Conservation (phyloP, 768 basidiomycete genomes). For the Agrocybe praecox region DNA sequence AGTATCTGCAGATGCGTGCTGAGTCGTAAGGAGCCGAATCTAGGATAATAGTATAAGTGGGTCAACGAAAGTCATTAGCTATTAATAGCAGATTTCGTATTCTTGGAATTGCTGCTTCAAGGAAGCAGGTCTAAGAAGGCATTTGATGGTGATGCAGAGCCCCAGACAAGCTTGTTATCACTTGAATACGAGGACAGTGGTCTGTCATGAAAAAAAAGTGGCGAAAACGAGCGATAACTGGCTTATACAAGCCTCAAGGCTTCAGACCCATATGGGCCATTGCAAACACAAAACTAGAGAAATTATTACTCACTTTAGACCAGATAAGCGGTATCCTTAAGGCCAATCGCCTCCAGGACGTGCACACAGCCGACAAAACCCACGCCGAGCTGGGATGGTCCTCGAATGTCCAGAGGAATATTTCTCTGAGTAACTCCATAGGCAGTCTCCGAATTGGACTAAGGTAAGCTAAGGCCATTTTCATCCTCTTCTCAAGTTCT, state of each 20-base stretch:
- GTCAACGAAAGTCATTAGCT: slow-evolving; percentile 14
- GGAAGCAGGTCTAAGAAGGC: slow-evolving; percentile 3
- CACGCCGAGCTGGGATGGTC: slow-evolving; percentile 75
- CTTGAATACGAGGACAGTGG: too few relatives aligned
- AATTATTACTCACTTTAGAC: slow-evolving; percentile 63
- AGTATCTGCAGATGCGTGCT: slow-evolving; percentile 72
- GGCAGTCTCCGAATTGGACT: slow-evolving; percentile 75
- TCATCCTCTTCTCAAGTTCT: slow-evolving; percentile 48
- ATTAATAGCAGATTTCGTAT: slow-evolving; percentile 8
- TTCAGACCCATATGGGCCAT: slow-evolving; percentile 13
- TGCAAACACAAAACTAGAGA: slow-evolving; percentile 13
- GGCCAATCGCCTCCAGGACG: slow-evolving; percentile 65
- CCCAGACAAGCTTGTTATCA: not conserved
- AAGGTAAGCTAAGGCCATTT: slow-evolving; percentile 61
- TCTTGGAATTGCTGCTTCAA: not conserved
- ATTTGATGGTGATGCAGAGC: not conserved
- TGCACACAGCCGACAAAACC: slow-evolving; percentile 71
- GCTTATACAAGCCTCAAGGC: not conserved
- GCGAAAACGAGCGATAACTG: too few relatives aligned
- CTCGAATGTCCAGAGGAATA: slow-evolving; percentile 72
- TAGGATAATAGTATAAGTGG: slow-evolving; percentile 35
- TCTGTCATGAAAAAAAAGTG: too few relatives aligned
- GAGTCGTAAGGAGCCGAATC: slow-evolving; percentile 77
- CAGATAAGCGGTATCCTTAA: slow-evolving; percentile 70
- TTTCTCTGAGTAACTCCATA: slow-evolving; percentile 68